Conservation (phyloP, 306 rosid species). For the Prunus davidiana region DNA sequence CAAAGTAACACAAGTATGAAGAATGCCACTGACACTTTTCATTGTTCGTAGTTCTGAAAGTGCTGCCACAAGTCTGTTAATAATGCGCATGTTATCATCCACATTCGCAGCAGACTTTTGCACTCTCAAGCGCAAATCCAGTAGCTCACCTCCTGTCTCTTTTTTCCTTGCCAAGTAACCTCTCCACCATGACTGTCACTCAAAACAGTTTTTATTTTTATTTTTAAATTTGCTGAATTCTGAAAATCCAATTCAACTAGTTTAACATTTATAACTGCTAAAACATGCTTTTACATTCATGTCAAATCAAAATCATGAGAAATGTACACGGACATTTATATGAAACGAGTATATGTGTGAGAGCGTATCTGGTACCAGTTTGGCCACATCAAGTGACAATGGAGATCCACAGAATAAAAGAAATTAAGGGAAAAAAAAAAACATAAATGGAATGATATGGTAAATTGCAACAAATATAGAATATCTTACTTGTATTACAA, state of each 20-base stretch:
- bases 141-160: conserved; percentile 54
- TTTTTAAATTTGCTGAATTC: background rate
- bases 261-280: background rate
- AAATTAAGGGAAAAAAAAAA: background rate
- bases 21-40: conserved; percentile 60
- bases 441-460: background rate
- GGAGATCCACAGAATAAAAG: background rate
- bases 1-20: conserved; percentile 75
- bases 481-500: conserved; percentile 66
- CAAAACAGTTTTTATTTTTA: background rate
- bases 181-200: conserved; percentile 71
- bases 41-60: conserved; percentile 50
- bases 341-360: background rate
- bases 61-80: conserved; percentile 61
- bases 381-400: background rate
- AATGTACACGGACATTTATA: background rate
- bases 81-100: conserved; percentile 79
- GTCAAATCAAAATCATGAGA: background rate
- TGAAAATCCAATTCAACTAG: background rate
- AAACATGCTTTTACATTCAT: background rate
- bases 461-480: conserved; percentile 8
- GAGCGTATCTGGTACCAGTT: background rate
- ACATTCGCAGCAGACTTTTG: conserved; percentile 68
- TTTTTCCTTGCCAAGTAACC: conserved; percentile 68
- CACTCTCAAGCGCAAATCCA: conserved; percentile 68